Evolutionary conservation across 768 basidiomycete species (phyloP).

Genomic region (Candolleomyces eurysporus): DNA sequence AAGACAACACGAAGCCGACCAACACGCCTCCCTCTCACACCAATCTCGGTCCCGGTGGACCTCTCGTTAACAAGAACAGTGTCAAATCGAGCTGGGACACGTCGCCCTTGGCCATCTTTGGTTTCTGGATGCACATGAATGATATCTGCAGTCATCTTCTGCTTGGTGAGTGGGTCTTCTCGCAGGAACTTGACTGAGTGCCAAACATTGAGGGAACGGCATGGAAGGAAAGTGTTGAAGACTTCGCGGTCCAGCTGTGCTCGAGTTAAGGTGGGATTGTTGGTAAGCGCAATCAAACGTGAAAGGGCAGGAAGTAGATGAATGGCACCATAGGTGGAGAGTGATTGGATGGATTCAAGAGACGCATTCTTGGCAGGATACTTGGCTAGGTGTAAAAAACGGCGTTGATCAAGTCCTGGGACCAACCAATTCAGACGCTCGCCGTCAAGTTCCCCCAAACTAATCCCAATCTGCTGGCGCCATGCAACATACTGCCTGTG

Average conservation of each 20-base stretch:
- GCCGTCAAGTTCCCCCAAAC: too few relatives aligned
- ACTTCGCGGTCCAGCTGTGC: slow-evolving; percentile 16
- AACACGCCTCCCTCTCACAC: neutral
- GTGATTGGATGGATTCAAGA: slow-evolving; percentile 19
- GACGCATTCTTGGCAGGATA: too few relatives aligned
- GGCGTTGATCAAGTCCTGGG: neutral
- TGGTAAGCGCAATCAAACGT: slow-evolving; percentile 19
- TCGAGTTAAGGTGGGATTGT: slow-evolving; percentile 14
- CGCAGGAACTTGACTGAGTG: slow-evolving; percentile 33
- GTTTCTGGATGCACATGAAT: neutral
- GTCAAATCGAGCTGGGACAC: slow-evolving; percentile 4
- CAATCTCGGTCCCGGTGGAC: neutral
- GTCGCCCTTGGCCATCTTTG: neutral
- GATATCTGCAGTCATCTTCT: too few relatives aligned
- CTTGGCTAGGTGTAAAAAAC: neutral
- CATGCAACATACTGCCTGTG: slow-evolving; percentile 5
- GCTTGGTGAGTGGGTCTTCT: slow-evolving; percentile 17
- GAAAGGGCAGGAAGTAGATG: slow-evolving; percentile 25
- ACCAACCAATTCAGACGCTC: neutral
- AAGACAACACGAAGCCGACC: neutral
- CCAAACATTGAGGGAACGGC: slow-evolving; percentile 26
- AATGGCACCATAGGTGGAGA: slow-evolving; percentile 17
- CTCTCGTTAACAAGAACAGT: neutral
- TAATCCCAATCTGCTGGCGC: too few relatives aligned
- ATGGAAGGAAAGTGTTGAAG: slow-evolving; percentile 16